Percentiles rank a stretch among this genome's conserved stretches.
Conservation (phyloP, 305 asterid species). For the Salvia sclarea region DNA sequence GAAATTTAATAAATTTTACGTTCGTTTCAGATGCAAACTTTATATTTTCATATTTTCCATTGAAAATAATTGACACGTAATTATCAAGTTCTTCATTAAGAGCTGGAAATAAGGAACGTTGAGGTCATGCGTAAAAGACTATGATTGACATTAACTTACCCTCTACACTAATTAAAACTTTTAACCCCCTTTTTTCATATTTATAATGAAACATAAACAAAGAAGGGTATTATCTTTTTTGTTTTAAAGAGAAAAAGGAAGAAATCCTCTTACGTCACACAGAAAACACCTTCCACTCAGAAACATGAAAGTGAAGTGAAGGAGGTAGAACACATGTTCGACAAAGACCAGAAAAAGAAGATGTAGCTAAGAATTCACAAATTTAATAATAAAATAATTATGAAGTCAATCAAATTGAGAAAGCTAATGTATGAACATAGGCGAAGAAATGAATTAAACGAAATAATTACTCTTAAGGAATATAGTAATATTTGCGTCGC, state of each 20-base stretch:
- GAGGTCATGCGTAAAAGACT: no score
- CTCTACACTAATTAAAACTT: no score
- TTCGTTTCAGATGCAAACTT: no score
- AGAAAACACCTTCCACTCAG: neutral
- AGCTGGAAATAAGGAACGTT: no score
- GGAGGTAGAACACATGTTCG: neutral
- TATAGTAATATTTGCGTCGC: conserved; percentile 38
- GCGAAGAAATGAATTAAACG: conserved; percentile 1
- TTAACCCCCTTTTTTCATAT: no score
- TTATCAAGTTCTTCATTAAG: no score
- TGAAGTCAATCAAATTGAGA: conserved; percentile 19
- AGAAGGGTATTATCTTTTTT: no score
- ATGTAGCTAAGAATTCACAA: neutral
- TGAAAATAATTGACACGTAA: no score
- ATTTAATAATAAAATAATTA: neutral
- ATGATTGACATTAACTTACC: no score
- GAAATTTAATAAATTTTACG: no score
- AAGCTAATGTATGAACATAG: conserved; percentile 12
- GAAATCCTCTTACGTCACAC: neutral
- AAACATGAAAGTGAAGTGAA: neutral
- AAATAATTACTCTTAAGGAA: conserved; percentile 32
- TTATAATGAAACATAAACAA: no score
- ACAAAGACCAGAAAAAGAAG: neutral
- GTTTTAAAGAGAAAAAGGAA: neutral
- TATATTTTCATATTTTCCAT: no score